Conservation (phyloP, 1,284 basidiomycete genomes). For the Malassezia caprae region DNA sequence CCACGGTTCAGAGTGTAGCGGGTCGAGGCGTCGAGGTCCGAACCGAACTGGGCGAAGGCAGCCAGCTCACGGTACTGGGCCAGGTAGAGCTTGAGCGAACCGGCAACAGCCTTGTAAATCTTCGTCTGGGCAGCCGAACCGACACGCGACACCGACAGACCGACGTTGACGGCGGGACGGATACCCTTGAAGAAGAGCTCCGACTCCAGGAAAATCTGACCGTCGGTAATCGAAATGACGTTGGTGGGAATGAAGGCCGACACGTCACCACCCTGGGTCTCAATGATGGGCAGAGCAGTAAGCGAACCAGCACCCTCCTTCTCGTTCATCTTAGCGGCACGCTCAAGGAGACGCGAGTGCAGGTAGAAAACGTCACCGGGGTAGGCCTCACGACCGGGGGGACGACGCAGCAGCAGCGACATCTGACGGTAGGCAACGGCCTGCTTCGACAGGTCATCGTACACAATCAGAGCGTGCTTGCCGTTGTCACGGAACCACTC, state of each 20-base stretch:
- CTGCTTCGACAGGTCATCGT: conserved; percentile 99
- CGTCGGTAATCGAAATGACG: conserved; percentile 48
- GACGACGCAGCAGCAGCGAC: conserved; percentile 98
- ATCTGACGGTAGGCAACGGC: conserved; percentile 99
- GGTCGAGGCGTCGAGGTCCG: conserved; percentile 96
- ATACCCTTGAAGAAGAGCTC: conserved; percentile 96
- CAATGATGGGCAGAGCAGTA: conserved; percentile 96
- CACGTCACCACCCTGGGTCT: conserved; percentile 99
- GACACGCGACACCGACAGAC: conserved; percentile 99
- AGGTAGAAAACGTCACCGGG: conserved; percentile 99
- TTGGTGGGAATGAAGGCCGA: conserved; percentile 58
- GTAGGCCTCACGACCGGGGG: conserved; percentile 99
- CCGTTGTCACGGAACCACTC: conserved; percentile 99
- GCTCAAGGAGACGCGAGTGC: conserved; percentile 98
- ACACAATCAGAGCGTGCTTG: conserved; percentile 91
- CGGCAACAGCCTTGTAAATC: conserved; percentile 88
- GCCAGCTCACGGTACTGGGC: conserved; percentile 99
- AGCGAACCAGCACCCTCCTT: conserved; percentile 94
- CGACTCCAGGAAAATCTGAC: conserved; percentile 47
- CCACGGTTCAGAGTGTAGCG: conserved; percentile 75
- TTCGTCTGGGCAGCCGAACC: conserved; percentile 94
- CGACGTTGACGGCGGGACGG: conserved; percentile 97
- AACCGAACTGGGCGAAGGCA: conserved; percentile 98
- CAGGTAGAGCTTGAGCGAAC: conserved; percentile 98
- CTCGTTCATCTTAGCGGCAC: conserved; percentile 99